These are phyloP conservation scores for Litchi chinensis DNA, from an alignment of 345 rosid genomes.

Conservation along the genomic window DNA sequence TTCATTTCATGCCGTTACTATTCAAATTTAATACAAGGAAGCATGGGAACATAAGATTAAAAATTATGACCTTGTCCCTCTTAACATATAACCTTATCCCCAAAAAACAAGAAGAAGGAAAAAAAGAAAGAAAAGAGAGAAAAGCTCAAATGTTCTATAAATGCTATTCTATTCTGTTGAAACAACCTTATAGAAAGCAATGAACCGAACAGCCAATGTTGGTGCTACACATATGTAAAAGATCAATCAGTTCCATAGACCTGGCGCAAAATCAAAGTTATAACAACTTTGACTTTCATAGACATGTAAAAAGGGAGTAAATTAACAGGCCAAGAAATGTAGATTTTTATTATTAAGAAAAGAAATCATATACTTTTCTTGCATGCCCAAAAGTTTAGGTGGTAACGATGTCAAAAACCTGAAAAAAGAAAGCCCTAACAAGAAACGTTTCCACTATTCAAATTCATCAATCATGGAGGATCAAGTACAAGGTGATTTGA, in stretches of 20 bases:
- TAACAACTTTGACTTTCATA: not conserved
- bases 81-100: not conserved
- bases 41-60: constrained; percentile 18
- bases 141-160: constrained; percentile 1
- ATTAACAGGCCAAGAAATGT: not conserved
- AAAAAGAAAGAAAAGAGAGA: not conserved
- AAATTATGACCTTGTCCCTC: not conserved
- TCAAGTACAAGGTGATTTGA: not conserved
- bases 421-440: not conserved
- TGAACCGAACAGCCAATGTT: constrained; percentile 6
- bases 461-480: not conserved
- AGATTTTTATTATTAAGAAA: not conserved
- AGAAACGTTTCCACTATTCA: not conserved
- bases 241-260: not conserved
- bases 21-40: constrained; percentile 14
- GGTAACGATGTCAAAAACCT: not conserved
- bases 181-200: constrained; percentile 8
- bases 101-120: not conserved
- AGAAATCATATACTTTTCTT: not conserved
- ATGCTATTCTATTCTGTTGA: not conserved
- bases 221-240: not conserved
- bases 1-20: not conserved
- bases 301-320: not conserved
- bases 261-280: not conserved
- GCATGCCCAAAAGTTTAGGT: not conserved